Evolutionary conservation across 2,329 filamentous ascomycete species (phyloP), one percentile per base, ranked within the genome.

Genomic region (Trichophyton rubrum): DNA sequence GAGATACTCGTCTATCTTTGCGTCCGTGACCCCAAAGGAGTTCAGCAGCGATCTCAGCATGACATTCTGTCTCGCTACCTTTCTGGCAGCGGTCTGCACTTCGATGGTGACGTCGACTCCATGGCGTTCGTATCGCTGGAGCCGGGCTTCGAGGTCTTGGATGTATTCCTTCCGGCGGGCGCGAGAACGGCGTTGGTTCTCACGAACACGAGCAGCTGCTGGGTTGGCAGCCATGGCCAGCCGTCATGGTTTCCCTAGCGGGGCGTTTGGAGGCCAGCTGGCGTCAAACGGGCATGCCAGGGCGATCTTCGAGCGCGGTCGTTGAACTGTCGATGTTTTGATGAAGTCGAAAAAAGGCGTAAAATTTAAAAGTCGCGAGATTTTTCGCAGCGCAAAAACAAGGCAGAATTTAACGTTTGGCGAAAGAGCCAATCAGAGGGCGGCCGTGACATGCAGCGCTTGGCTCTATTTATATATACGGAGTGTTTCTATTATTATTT

Each of bases 181-280:
- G 59, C 88, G 83, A n/a, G 85, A 89, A 63, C 87, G 83, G 60
- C 87, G 80, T 70, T 90, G 88, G 67, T 90, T 91, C 67, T 90
- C 85, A 64, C 87, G 82, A 65, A 90, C 85, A 61, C 87, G 84
- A 60, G 79, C 77, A n/a, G 57, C 55, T 22, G 55, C 55, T 27
- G 55, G 17, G 6, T 40, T 17, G 11, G 17, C 17, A 57, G 55
- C 55, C 55, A 57, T 57, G 24, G 13, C 27, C 49, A 17, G 24
- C 33, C n/a, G 3, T 5, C 49, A 27, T 49, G 13, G 27, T 35
- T 24, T 35, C 13, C 33, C 13, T n/a, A 33, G 11, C 15, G 40
- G 3, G 40, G 40, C 40, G 40, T 55, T n/a, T 55, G 49, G 20
- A 33, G 3, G 49, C 27, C 49, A 17, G 49, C 7, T 5, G 13